Conservation (phyloP, 495 filamentous ascomycete species). For the Xylaria cubensis region DNA sequence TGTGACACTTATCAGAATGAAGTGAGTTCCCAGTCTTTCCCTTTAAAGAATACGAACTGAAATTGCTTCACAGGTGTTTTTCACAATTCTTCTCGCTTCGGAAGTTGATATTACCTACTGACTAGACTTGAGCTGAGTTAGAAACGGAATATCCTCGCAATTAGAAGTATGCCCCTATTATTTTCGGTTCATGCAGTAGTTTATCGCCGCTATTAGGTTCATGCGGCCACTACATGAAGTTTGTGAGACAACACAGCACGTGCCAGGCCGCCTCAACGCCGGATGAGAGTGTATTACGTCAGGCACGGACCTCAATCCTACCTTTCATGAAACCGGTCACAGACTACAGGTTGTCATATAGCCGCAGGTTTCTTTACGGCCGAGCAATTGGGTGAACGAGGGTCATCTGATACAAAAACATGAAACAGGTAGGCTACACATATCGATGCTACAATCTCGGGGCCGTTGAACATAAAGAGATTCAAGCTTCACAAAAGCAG, state of each 20-base stretch:
- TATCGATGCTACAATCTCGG: background rate
- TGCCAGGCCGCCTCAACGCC: background rate
- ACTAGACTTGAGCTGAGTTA: background rate
- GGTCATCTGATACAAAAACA: background rate
- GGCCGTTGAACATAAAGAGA: background rate
- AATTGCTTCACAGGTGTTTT: background rate
- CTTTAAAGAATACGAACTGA: background rate
- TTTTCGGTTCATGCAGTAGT: background rate
- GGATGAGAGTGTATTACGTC: constrained; percentile 9
- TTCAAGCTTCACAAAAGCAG: background rate
- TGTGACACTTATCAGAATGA: background rate
- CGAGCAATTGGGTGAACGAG: background rate
- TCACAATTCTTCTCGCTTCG: background rate
- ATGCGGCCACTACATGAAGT: background rate
- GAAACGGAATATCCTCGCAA: background rate
- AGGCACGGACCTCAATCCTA: background rate
- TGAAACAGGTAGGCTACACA: background rate
- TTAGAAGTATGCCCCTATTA: background rate
- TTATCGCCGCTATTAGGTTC: constrained; percentile 5
- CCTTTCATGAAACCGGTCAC: background rate
- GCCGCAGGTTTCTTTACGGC: background rate
- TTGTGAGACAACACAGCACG: constrained; percentile 1
- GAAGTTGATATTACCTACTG: background rate
- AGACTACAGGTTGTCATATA: background rate
- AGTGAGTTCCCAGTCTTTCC: background rate